Evolutionary conservation across 2,329 filamentous ascomycete genomes (phyloP).

Genomic region (Parastagonospora avenae): DNA sequence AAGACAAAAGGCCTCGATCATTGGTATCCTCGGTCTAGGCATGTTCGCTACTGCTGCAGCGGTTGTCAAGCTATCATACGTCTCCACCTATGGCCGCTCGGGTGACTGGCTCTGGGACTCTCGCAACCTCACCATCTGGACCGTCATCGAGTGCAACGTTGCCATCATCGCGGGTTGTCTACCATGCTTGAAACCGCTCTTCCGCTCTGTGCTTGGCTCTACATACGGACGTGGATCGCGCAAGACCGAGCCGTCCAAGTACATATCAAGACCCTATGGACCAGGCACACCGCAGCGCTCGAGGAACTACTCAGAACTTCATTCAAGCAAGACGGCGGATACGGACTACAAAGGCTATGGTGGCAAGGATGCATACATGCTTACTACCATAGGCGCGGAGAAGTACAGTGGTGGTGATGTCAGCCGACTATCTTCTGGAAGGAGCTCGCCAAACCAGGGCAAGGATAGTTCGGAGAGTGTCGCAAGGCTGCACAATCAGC

Average conservation of each 20-base stretch:
- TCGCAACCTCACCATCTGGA: constrained; percentile 56
- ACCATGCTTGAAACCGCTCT: constrained; percentile 51
- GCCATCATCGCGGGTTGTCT: constrained; percentile 53
- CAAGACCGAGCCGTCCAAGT: constrained; percentile 13
- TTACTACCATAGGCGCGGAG: constrained; percentile 13
- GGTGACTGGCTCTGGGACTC: constrained; percentile 50
- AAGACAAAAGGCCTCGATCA: constrained; percentile 49
- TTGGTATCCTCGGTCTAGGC: constrained; percentile 51
- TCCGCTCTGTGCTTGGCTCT: constrained; percentile 43
- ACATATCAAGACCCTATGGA: constrained; percentile 22
- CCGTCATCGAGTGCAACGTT: constrained; percentile 51
- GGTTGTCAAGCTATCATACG: constrained; percentile 47
- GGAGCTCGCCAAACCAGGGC: constrained; percentile 1
- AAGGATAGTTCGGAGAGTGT: constrained; percentile 10
- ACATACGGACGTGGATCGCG: constrained; percentile 33
- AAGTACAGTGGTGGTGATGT: not conserved
- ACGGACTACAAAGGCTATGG: constrained; percentile 3
- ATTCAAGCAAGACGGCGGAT: constrained; percentile 4
- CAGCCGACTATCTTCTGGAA: constrained; percentile 3
- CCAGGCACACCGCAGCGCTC: constrained; percentile 15
- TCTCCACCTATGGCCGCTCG: constrained; percentile 43
- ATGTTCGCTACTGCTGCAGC: constrained; percentile 53
- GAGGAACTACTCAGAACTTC: constrained; percentile 11
- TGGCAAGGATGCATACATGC: constrained; percentile 12
- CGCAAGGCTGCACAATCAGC: not conserved